Evolutionary conservation across 1,284 basidiomycete genomes (phyloP).

Genomic region (Vanrija humicola): DNA sequence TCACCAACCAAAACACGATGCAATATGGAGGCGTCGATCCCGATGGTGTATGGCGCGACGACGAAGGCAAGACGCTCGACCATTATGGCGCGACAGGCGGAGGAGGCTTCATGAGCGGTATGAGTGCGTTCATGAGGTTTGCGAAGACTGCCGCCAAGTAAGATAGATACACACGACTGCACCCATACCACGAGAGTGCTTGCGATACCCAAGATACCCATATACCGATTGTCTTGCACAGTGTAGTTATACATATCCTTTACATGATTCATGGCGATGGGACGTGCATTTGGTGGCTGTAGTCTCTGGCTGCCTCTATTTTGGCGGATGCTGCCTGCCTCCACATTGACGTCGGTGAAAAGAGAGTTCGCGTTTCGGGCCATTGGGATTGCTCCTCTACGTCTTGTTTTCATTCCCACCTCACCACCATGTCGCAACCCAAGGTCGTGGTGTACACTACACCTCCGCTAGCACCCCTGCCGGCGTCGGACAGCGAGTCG

Average conservation of each 20-base stretch:
- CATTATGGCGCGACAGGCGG: constrained; percentile 45
- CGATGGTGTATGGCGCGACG: constrained; percentile 67
- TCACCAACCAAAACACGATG: constrained; percentile 67
- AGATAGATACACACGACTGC: not conserved
- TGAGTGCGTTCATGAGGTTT: constrained; percentile 38
- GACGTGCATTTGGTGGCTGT: not conserved
- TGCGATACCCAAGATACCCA: not conserved
- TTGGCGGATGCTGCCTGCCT: not conserved
- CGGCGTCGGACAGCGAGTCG: constrained; percentile 32
- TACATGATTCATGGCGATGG: not conserved
- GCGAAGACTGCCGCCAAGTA: constrained; percentile 33
- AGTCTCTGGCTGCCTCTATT: too few relatives aligned
- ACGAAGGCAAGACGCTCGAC: constrained; percentile 52
- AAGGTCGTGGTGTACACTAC: constrained; percentile 30
- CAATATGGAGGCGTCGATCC: constrained; percentile 60
- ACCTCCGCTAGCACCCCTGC: constrained; percentile 29
- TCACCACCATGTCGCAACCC: not conserved
- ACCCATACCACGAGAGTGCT: not conserved
- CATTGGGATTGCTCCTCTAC: too few relatives aligned
- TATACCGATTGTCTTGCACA: not conserved
- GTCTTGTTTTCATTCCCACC: not conserved
- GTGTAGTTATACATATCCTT: not conserved
- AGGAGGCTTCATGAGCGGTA: constrained; percentile 38
- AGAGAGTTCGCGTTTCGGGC: too few relatives aligned
- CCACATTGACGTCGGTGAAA: not conserved